Evolutionary conservation across 495 filamentous ascomycete genomes (phyloP).

Genomic region (Extremus antarcticus): DNA sequence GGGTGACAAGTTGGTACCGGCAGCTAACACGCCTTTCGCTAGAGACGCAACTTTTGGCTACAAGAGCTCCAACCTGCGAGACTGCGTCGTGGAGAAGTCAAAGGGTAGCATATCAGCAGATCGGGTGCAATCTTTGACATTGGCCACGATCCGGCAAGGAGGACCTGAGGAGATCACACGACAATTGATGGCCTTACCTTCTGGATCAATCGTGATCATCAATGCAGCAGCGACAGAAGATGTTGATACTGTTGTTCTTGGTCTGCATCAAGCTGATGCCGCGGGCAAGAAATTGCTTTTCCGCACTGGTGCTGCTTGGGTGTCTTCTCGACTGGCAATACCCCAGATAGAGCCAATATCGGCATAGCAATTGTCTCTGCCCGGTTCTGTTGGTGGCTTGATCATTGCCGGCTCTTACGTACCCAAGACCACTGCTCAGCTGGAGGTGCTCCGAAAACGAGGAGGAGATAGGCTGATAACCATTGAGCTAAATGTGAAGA

Average conservation of each 20-base stretch:
- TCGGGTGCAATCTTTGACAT: constrained; percentile 32
- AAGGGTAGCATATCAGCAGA: constrained; percentile 27
- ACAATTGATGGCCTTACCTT: constrained; percentile 25
- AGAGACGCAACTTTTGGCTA: constrained; percentile 45
- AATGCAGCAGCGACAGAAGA: constrained; percentile 44
- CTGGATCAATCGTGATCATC: constrained; percentile 37
- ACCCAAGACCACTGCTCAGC: constrained; percentile 43
- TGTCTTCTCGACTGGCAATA: constrained; percentile 44
- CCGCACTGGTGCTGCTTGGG: constrained; percentile 44
- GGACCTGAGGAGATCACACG: background rate
- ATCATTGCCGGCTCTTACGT: constrained; percentile 46
- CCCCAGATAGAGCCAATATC: constrained; percentile 36
- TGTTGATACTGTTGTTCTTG: constrained; percentile 41
- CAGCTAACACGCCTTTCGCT: constrained; percentile 40
- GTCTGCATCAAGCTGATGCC: constrained; percentile 35
- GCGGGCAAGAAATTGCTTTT: constrained; percentile 41
- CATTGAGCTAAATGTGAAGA: constrained; percentile 25
- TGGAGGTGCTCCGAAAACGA: constrained; percentile 32
- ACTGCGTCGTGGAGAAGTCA: constrained; percentile 44
- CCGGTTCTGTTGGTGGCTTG: constrained; percentile 33
- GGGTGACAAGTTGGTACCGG: constrained; percentile 36
- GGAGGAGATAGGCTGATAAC: constrained; percentile 33
- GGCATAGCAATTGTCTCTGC: constrained; percentile 31
- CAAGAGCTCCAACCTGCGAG: constrained; percentile 37
- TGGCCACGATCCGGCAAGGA: background rate